These are phyloP conservation scores for Arthroderma sp. DNA, from an alignment of 2,329 filamentous ascomycete species.

Conservation along the genomic window DNA sequence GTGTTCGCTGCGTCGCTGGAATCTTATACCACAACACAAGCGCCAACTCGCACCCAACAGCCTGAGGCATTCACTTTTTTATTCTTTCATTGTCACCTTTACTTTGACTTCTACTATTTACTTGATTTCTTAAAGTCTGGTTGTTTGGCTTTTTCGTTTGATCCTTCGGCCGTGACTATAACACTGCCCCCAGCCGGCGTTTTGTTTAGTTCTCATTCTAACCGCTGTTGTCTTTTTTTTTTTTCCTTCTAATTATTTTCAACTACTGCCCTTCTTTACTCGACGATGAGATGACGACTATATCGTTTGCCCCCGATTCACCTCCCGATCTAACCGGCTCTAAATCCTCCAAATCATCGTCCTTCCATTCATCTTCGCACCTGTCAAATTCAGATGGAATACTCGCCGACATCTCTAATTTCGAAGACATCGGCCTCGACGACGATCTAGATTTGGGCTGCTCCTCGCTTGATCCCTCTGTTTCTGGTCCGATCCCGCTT, in stretches of 20 bases:
- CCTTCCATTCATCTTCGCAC: constrained; percentile 65
- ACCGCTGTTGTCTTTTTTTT: not conserved
- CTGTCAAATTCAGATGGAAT: constrained; percentile 55
- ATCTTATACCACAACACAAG: not conserved
- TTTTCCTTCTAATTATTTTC: no score
- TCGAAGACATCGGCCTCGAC: constrained; percentile 85
- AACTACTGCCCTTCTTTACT: not conserved
- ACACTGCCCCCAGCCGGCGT: not conserved
- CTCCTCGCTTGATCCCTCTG: no score
- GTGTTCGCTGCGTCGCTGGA: not conserved
- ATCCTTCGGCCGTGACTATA: not conserved
- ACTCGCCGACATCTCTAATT: constrained; percentile 63
- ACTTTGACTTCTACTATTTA: not conserved
- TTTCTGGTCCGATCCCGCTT: no score
- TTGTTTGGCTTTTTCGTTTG: not conserved
- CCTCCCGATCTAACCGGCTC: constrained; percentile 69
- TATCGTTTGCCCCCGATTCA: constrained; percentile 46
- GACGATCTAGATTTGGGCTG: constrained; percentile 42
- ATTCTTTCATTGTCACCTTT: not conserved
- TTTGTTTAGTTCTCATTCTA: not conserved
- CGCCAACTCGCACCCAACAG: not conserved
- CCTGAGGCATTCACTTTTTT: constrained; percentile 2
- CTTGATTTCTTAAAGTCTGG: not conserved
- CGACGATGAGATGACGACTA: constrained; percentile 29
- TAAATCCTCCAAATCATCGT: constrained; percentile 84